Base-by-base conservation (phyloP, 805 yeast species). In the Hanseniaspora singularis region DNA sequence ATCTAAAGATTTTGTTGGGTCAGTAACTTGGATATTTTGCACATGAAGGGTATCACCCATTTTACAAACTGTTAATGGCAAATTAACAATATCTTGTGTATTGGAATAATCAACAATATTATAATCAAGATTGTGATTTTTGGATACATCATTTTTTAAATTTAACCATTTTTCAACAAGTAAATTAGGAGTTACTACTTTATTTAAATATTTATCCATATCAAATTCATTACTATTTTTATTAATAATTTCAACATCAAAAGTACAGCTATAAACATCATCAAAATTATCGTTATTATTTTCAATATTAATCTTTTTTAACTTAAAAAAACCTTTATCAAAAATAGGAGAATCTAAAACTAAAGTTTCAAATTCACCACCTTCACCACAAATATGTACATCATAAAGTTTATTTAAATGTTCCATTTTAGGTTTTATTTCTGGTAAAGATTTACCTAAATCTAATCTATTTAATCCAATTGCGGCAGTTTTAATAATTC, bases 311-410 rank as follows among this genome's bases (percentile, higher is more conserved):
- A 48, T n/a, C 2, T 36, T 30, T 14, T 22, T 42, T 16, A 48
- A 30, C 14, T 38, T 26, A 20, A 48, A 48, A 27, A 23, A 48
- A 32, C 74, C 77, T 38, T 72, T 66, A 27, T 64, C 65, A 64
- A 89, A 92, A 51, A 85, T 79, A 0, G 95, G 94, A 1, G 94
- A 85, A 61, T 92, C 96, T 24, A 92, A 67, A 2, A 89, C 97
- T 54, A 89, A 66, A 0, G 96, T 81, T 61, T 92, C 99, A 62
- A 86, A 92, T 62, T 92, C 99, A 1, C 99, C 99, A 28, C 99
- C 99, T 67, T 92, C 99, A 12, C 99, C 99, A 65, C 98, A 92
- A 0, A 92, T 77, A 60, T 89, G 96, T 12, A 88, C 83, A 2
- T 88, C 94, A 63, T 75, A 88, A 61, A 67, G 64, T 9, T 59